A percentile compares a stretch with the other conserved stretches of the same genome.
These are phyloP conservation scores for Brasilioporus rufonigricans DNA, from an alignment of 768 basidiomycete genomes.

Conservation along the genomic window DNA sequence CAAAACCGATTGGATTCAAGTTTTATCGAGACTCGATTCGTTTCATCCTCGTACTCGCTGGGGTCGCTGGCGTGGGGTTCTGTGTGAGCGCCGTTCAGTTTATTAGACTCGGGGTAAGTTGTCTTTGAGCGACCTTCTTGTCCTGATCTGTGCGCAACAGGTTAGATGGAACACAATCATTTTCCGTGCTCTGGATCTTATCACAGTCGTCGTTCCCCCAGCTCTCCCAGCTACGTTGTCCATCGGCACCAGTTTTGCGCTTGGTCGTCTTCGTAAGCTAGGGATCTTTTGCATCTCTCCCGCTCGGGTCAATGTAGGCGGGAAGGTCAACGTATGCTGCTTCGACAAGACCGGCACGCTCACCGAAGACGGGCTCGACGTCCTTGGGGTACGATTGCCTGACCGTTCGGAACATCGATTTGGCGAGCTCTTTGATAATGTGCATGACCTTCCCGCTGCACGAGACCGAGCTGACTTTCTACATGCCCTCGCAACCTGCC, in stretches of 20 bases:
- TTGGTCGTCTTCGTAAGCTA: constrained; percentile 77
- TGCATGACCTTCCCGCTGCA: constrained; percentile 77
- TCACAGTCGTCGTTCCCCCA: constrained; percentile 97
- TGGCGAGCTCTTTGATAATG: constrained; percentile 85
- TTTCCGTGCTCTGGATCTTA: constrained; percentile 88
- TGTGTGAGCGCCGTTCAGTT: constrained; percentile 91
- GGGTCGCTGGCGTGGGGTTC: constrained; percentile 91
- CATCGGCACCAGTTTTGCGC: constrained; percentile 95
- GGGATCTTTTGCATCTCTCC: constrained; percentile 98
- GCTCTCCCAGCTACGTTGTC: constrained; percentile 96
- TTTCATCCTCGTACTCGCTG: constrained; percentile 88
- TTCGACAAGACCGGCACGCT: constrained; percentile 99
- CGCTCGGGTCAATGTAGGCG: constrained; percentile 90
- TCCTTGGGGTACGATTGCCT: constrained; percentile 86
- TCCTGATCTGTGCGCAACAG: constrained; percentile 38
- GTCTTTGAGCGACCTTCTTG: not conserved
- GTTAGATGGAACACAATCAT: constrained; percentile 88
- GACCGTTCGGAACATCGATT: constrained; percentile 77
- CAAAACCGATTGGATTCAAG: constrained; percentile 98
- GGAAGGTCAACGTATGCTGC: constrained; percentile 95
- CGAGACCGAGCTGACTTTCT: constrained; percentile 79
- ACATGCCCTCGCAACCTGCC: constrained; percentile 94
- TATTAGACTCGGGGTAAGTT: constrained; percentile 74
- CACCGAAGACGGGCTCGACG: constrained; percentile 96
- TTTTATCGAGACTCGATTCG: constrained; percentile 92